These are phyloP conservation scores for Colletotrichum coccodes DNA, from an alignment of 2,329 filamentous ascomycete species.

Conservation along the genomic window DNA sequence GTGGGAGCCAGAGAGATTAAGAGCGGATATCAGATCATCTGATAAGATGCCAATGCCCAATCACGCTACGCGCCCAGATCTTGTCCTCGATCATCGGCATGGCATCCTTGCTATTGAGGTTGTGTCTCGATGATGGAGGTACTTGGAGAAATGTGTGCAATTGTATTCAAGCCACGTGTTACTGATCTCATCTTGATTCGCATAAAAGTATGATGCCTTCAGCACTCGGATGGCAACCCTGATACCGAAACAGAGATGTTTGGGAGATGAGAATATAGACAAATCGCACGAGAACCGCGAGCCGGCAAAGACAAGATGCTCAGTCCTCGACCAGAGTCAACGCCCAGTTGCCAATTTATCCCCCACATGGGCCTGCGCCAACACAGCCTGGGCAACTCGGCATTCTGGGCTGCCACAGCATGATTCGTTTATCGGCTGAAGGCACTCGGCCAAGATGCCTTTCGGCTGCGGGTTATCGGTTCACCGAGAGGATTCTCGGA, in stretches of 20 bases:
- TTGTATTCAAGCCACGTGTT: background rate
- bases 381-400: background rate
- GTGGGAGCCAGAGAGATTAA: background rate
- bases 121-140: background rate
- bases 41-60: conserved; percentile 11
- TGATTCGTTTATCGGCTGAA: conserved; percentile 7
- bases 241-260: no score
- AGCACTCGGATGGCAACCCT: no score
- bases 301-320: no score
- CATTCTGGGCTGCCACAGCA: conserved; percentile 1
- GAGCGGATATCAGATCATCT: conserved; percentile 17
- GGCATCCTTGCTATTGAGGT: background rate
- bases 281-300: no score
- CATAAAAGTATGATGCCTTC: no score
- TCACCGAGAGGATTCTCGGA: background rate
- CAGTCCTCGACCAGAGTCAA: no score
- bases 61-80: background rate
- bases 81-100: background rate
- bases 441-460: background rate
- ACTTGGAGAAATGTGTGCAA: background rate
- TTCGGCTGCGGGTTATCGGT: conserved; percentile 1
- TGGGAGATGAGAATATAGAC: no score
- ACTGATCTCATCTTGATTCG: background rate
- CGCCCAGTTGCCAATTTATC: background rate
- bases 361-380: background rate